Percentiles rank a stretch among this genome's conserved stretches.
These are phyloP conservation scores for Knoxia roxburghii DNA, from an alignment of 257 asterid species.

Conservation along the genomic window DNA sequence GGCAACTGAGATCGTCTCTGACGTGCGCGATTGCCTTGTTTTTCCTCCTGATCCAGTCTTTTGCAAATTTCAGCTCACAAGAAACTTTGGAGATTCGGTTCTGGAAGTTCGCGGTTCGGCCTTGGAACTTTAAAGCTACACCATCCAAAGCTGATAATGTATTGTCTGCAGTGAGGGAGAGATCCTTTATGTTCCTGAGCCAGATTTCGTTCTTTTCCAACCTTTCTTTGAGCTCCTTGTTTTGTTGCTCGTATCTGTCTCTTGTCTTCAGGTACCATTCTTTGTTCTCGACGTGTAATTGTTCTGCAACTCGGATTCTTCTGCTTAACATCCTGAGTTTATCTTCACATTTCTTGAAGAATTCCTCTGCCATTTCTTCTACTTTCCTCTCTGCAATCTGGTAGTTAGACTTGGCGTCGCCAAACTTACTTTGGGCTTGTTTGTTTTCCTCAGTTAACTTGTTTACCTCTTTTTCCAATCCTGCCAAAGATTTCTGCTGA, in stretches of 20 bases:
- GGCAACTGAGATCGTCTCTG: slow-evolving; percentile 47
- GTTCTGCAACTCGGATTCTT: slow-evolving; percentile 81
- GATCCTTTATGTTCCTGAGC: slow-evolving; percentile 36
- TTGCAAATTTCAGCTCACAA: slow-evolving; percentile 57
- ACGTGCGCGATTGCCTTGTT: slow-evolving; percentile 32
- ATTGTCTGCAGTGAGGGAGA: slow-evolving; percentile 43
- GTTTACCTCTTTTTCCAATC: slow-evolving; percentile 6
- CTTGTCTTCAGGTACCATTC: slow-evolving; percentile 55
- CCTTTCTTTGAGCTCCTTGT: slow-evolving; percentile 34
- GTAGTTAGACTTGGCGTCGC: slow-evolving; percentile 34
- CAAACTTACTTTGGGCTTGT: slow-evolving; percentile 10
- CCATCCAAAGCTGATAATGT: slow-evolving; percentile 47
- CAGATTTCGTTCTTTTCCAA: slow-evolving; percentile 18
- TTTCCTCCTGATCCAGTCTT: slow-evolving; percentile 64
- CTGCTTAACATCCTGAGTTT: slow-evolving; percentile 62
- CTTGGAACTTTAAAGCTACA: slow-evolving; percentile 49
- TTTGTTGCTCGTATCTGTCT: slow-evolving; percentile 35
- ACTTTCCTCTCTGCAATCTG: slow-evolving; percentile 45
- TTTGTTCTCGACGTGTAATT: slow-evolving; percentile 64
- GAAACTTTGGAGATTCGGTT: slow-evolving; percentile 67
- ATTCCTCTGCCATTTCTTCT: slow-evolving; percentile 63
- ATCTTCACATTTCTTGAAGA: slow-evolving; percentile 60
- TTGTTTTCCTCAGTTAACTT: slow-evolving; percentile 28
- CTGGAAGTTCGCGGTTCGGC: slow-evolving; percentile 45
- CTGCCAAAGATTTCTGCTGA: slow-evolving; percentile 24